Base-by-base conservation (phyloP, 768 basidiomycete species). In the Lactarius quietus region DNA sequence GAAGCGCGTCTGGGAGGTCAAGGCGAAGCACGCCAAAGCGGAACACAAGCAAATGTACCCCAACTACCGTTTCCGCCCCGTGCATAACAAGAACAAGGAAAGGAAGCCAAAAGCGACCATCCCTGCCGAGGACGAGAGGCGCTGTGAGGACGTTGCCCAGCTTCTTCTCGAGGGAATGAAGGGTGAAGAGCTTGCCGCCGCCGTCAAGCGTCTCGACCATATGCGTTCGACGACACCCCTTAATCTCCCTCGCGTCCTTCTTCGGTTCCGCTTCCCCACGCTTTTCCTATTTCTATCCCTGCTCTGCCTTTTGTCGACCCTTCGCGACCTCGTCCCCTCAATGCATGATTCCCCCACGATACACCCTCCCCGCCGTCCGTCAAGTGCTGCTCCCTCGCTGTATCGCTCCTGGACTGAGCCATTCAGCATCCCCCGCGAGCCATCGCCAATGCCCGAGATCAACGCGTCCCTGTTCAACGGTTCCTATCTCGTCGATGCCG, bases 1-100 rank as follows among this genome's bases (percentile, higher is more conserved):
- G 74, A 89, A 88, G 71, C 81, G 81, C 5, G 78, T 84, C 20
- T 92, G 90, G 90, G 88, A 91, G 71, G 76, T 82, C 38, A 83
- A 83, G 61, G 90, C 90, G 0, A 88, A 88, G 72, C 81, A 84
- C 52, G 89, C 86, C 28, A 90, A 90, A 76, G 87, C 85, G 0
- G 86, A 85, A 35, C 90, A 92, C 76, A 84, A 88, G 61, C 78
- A 78, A 45, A 79, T 76, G 64, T 89, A 89, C 72, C 89, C 90
- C 0, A 82, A 89, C 68, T 92, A 82, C 56, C 77, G 79, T 38
- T 83, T 81, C 74, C 72, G 74, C 57, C 78, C 78, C 8, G 79
- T 79, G 29, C 77, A 78, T 72, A 80, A 81, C 73, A 81, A 81
- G 76, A 76, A 75, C 69, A 81, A 81, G 76, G 77, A 77, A 63